A percentile compares a stretch with the other conserved stretches of the same genome.
Conservation (phyloP, 2,329 filamentous ascomycete species). For the Diaporthe humulicola region DNA sequence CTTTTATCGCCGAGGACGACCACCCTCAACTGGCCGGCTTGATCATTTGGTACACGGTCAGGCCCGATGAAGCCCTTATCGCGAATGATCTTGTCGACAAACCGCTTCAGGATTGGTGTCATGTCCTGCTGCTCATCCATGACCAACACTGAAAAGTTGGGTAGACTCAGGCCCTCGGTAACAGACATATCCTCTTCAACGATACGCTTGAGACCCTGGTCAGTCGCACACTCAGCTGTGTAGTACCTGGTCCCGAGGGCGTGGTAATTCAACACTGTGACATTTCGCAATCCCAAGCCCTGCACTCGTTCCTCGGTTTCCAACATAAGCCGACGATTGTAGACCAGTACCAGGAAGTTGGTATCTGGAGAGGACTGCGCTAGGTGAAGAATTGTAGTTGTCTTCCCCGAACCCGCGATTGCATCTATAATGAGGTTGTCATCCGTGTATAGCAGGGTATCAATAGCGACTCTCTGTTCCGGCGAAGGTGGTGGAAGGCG, state of each 20-base stretch:
- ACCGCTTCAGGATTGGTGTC: conserved; percentile 38
- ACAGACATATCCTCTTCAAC: conserved; percentile 37
- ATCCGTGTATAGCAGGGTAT: conserved; percentile 24
- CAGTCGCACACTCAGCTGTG: conserved; percentile 34
- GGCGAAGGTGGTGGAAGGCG: conserved; percentile 31
- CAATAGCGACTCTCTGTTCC: conserved; percentile 37
- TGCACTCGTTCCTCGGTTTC: conserved; percentile 35
- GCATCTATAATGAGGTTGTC: conserved; percentile 37
- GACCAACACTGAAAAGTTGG: conserved; percentile 34
- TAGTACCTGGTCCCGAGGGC: conserved; percentile 33
- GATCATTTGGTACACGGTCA: not conserved
- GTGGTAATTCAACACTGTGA: conserved; percentile 38
- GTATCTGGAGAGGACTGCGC: conserved; percentile 28
- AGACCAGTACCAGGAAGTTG: conserved; percentile 35
- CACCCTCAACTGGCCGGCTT: conserved; percentile 4
- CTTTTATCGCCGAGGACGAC: conserved; percentile 37
- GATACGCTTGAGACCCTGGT: conserved; percentile 38
- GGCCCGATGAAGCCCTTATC: conserved; percentile 25
- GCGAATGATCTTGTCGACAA: conserved; percentile 36
- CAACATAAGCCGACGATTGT: conserved; percentile 37
- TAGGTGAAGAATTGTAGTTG: conserved; percentile 36
- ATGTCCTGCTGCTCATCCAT: conserved; percentile 40
- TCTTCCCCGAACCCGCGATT: conserved; percentile 37
- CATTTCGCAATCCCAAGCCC: conserved; percentile 23
- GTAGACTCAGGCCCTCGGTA: conserved; percentile 15